phyloP scores from a whole-genome alignment of 2,329 filamentous ascomycete genomes.

The Hypocrella siamensis region DNA sequence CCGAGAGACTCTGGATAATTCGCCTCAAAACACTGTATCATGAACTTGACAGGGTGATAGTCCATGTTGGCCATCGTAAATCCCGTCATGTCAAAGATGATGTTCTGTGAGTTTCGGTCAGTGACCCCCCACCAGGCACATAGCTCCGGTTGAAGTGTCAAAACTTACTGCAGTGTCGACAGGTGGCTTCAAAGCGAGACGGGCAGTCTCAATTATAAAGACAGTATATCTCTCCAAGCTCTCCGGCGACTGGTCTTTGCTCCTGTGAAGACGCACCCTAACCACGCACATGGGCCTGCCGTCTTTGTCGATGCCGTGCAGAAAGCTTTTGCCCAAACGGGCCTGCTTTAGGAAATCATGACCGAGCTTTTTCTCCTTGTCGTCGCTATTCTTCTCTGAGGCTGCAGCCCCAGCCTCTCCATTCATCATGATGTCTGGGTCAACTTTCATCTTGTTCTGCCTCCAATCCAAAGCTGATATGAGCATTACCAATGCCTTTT shows the following conservation, averaged over 20 bases:
- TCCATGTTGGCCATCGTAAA: slow-evolving; percentile 98
- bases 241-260: slow-evolving; percentile 68
- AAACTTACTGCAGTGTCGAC: slow-evolving; percentile 78
- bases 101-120: slow-evolving; percentile 43
- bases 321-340: slow-evolving; percentile 80
- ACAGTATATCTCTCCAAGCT: slow-evolving; percentile 82
- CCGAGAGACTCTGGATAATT: slow-evolving; percentile 94
- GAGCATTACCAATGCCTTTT: slow-evolving; percentile 86
- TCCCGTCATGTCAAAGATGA: slow-evolving; percentile 91
- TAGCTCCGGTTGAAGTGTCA: not conserved
- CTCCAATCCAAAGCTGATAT: slow-evolving; percentile 92
- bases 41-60: slow-evolving; percentile 93
- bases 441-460: slow-evolving; percentile 66
- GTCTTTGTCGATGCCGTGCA: slow-evolving; percentile 74
- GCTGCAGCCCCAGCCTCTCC: slow-evolving; percentile 56
- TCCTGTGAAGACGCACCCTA: slow-evolving; percentile 64
- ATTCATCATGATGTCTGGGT: slow-evolving; percentile 68
- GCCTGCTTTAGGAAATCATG: slow-evolving; percentile 73
- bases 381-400: slow-evolving; percentile 38
- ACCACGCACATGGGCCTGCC: slow-evolving; percentile 81
- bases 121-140: not conserved
- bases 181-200: slow-evolving; percentile 62
- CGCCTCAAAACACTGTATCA: slow-evolving; percentile 98
- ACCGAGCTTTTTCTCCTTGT: slow-evolving; percentile 46
- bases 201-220: slow-evolving; percentile 85